Percentiles rank a stretch among this genome's conserved stretches.
These are phyloP conservation scores for Phycomyces nitens DNA, from an alignment of 192 early-diverging fungal species.

Conservation along the genomic window DNA sequence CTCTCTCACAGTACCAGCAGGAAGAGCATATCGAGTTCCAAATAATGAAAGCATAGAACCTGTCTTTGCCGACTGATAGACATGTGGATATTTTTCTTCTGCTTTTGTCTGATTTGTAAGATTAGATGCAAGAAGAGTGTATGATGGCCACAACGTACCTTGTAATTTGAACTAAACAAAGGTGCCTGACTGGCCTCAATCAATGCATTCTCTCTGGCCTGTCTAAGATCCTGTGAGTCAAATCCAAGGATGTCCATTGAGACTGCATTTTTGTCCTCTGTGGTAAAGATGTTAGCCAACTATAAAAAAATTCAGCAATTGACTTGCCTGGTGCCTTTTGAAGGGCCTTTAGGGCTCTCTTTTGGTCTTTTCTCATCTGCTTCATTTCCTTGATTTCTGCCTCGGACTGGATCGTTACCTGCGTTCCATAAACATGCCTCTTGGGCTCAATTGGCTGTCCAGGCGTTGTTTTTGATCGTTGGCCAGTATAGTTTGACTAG, in stretches of 20 bases:
- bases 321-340: constrained; percentile 17
- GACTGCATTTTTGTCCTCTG: constrained; percentile 48
- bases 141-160: too few relatives aligned
- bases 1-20: constrained; percentile 66
- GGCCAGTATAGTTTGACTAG: constrained; percentile 32
- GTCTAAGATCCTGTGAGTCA: constrained; percentile 54
- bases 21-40: constrained; percentile 77
- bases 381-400: constrained; percentile 59
- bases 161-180: constrained; percentile 38
- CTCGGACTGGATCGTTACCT: constrained; percentile 63
- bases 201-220: constrained; percentile 62
- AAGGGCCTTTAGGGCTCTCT: constrained; percentile 41
- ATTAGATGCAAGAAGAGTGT: too few relatives aligned
- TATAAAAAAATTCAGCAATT: background rate
- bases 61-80: constrained; percentile 70
- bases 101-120: constrained; percentile 7
- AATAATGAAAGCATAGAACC: constrained; percentile 73
- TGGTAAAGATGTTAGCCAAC: background rate
- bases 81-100: constrained; percentile 67
- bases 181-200: constrained; percentile 36
- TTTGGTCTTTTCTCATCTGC: constrained; percentile 62
- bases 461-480: constrained; percentile 12
- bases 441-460: constrained; percentile 28
- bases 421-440: constrained; percentile 54
- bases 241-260: constrained; percentile 66